These are phyloP conservation scores for Kokia cookei DNA, from an alignment of 441 rosid genomes.

Conservation along the genomic window DNA sequence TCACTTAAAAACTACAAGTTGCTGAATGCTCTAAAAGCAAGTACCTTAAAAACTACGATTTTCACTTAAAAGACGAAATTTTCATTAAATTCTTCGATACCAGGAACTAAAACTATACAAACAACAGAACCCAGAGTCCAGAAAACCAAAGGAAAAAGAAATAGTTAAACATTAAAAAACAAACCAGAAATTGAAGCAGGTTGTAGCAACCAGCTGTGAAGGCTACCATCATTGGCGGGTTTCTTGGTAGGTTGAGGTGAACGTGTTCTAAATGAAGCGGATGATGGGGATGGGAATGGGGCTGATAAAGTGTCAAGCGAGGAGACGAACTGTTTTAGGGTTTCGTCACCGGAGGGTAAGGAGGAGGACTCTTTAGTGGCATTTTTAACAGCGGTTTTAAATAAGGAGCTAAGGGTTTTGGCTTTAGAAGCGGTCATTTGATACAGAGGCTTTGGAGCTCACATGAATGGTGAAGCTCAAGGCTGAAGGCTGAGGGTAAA, in stretches of 20 bases:
- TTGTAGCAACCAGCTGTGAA: neutral
- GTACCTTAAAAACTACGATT: neutral
- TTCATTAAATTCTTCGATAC: neutral
- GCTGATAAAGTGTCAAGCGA: slow-evolving; percentile 6
- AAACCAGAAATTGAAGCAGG: slow-evolving; percentile 14
- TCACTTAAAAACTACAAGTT: neutral
- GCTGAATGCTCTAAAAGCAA: neutral
- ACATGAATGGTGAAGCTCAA: neutral
- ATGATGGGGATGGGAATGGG: slow-evolving; percentile 1
- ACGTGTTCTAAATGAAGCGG: neutral
- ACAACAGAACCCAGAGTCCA: slow-evolving; percentile 3
- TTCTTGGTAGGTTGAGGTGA: neutral
- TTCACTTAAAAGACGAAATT: neutral
- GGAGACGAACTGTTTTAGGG: slow-evolving; percentile 12
- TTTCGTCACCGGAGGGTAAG: neutral
- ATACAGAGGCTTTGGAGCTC: neutral
- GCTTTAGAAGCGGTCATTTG: slow-evolving; percentile 20
- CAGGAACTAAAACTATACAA: neutral
- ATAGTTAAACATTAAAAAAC: neutral
- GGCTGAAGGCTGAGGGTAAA: neutral
- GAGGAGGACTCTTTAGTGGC: neutral
- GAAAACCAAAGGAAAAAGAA: neutral
- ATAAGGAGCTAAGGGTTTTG: slow-evolving; percentile 14
- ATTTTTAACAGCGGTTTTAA: slow-evolving; percentile 6
- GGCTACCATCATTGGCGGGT: neutral